Evolutionary conservation across 2,329 filamentous ascomycete genomes (phyloP).

Genomic region (Pseudopithomyces maydicus): DNA sequence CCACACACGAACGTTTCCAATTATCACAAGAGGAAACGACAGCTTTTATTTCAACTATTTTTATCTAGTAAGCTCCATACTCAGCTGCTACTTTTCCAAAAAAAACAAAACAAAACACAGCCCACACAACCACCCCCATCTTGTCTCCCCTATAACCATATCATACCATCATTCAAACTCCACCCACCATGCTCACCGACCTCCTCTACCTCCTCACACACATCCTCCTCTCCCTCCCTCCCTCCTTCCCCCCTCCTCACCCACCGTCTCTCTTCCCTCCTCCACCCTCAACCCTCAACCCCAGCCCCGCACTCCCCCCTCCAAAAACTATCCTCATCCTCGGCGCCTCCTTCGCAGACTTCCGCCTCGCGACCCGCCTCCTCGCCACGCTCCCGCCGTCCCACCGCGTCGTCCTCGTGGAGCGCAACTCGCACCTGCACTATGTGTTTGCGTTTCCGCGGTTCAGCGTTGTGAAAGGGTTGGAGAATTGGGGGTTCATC

Average conservation of each 20-base stretch:
- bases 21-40: too few species aligned
- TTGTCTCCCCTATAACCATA: too few species aligned
- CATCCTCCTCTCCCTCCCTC: not conserved
- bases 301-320: conserved; percentile 9
- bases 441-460: conserved; percentile 66
- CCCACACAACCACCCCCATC: too few species aligned
- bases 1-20: too few species aligned
- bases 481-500: conserved; percentile 65
- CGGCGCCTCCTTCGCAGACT: conserved; percentile 64
- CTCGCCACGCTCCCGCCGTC: conserved; percentile 55
- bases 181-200: conserved; percentile 6
- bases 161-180: too few species aligned
- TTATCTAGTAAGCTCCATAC: too few species aligned
- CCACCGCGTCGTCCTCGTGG: conserved; percentile 61
- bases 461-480: conserved; percentile 60
- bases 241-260: not conserved
- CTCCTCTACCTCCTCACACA: not conserved
- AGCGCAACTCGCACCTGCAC: conserved; percentile 66
- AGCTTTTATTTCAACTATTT: too few species aligned
- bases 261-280: not conserved
- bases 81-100: too few species aligned
- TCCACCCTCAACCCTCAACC: conserved; percentile 16
- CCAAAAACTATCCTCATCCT: conserved; percentile 61
- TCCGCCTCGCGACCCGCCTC: conserved; percentile 55
- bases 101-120: too few species aligned